phyloP scores from a whole-genome alignment of 805 yeast species.

The Nakazawaea laoshanensis region DNA sequence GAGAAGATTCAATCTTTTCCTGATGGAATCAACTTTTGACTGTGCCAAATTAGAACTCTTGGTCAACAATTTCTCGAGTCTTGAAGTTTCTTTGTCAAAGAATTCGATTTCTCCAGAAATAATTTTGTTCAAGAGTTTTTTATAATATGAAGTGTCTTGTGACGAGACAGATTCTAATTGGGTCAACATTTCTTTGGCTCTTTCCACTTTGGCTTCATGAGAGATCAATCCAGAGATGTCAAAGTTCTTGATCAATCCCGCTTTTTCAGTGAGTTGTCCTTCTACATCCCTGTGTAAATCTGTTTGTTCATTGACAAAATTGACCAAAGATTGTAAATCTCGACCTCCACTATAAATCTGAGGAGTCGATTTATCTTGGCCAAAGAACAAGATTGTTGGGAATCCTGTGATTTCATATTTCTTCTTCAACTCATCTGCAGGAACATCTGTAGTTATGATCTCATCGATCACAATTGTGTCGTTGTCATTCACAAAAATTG shows the following conservation, averaged over 20 bases:
- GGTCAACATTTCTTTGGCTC: constrained; percentile 25
- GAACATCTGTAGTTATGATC: constrained; percentile 38
- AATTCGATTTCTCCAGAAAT: constrained; percentile 34
- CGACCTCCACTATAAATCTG: constrained; percentile 31
- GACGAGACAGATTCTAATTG: constrained; percentile 25
- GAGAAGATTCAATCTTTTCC: constrained; percentile 43
- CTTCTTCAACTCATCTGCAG: constrained; percentile 31
- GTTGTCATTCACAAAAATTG: constrained; percentile 31
- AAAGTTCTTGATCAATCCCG: constrained; percentile 29
- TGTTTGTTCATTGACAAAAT: constrained; percentile 37
- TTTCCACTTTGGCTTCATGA: constrained; percentile 15
- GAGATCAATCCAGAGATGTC: constrained; percentile 19
- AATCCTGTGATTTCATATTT: constrained; percentile 33
- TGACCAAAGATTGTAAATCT: constrained; percentile 35
- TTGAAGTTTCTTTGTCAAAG: constrained; percentile 33
- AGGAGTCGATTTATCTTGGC: constrained; percentile 27
- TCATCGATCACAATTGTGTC: constrained; percentile 32
- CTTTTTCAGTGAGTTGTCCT: constrained; percentile 29
- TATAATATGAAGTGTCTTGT: constrained; percentile 33
- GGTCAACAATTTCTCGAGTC: constrained; percentile 35
- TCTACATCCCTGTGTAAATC: constrained; percentile 30
- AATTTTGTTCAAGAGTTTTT: constrained; percentile 34
- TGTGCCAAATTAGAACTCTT: constrained; percentile 26
- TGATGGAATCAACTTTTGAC: constrained; percentile 41
- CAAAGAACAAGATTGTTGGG: constrained; percentile 51